Evolutionary conservation across 148 eudicot species (phyloP).

Genomic region (Heliamphora exappendiculata): DNA sequence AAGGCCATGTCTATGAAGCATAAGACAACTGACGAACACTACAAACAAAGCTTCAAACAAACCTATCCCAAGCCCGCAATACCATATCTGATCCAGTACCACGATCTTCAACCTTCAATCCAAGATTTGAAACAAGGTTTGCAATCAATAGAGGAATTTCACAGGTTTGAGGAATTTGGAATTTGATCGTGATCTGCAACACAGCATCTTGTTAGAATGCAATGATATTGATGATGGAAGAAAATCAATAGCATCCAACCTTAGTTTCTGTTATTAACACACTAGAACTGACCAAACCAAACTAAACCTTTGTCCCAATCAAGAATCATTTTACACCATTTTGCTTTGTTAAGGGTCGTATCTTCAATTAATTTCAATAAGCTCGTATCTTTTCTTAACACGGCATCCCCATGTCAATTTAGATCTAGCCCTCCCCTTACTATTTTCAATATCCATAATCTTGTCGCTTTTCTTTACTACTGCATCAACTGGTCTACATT

Average conservation of each 20-base stretch:
- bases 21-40: conserved; percentile 5
- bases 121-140: conserved; percentile 73
- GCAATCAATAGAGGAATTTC: conserved; percentile 75
- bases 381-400: not conserved
- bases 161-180: conserved; percentile 70
- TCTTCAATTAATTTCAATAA: no score
- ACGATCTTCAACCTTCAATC: conserved; percentile 44
- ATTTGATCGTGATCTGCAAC: conserved; percentile 76
- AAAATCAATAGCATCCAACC: not conserved
- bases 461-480: no score
- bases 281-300: not conserved
- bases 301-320: no score
- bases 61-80: conserved; percentile 94
- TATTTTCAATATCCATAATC: no score
- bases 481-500: no score
- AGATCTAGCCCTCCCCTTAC: not conserved
- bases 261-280: not conserved
- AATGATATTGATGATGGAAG: not conserved
- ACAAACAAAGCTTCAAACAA: not conserved
- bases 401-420: not conserved
- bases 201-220: conserved; percentile 5
- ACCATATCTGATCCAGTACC: conserved; percentile 66
- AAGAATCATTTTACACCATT: no score
- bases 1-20: not conserved
- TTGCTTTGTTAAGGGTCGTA: no score